Evolutionary conservation across 2,329 filamentous ascomycete genomes (phyloP), one percentile per base, ranked within the genome.

Genomic region (Alternaria arborescens): DNA sequence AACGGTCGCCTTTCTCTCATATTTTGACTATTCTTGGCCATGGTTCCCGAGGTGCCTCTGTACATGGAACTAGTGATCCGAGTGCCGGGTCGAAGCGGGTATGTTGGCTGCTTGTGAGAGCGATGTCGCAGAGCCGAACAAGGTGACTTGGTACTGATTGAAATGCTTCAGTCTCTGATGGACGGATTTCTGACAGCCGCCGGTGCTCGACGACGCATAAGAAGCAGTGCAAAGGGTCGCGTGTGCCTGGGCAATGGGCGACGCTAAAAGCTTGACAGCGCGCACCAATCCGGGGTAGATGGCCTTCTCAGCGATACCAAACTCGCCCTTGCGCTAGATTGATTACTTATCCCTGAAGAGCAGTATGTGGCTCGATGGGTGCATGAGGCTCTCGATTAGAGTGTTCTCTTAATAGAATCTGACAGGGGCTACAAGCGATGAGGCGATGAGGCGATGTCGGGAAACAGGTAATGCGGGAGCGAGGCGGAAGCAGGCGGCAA

Each of bases 321-420:
- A 14, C 14, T 36, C 14, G 14, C 11, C 32, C 32, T 36, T 60
- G 59, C 56, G 60, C 53, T 50, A 40, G 55, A 44, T 20, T 57
- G 40, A 60, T 57, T 58, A 53, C 51, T 36, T 48, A 63, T 58
- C 61, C 69, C 61, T 43, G 68, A 55, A 61, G 61, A 11, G 42
- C 36, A 28, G 56, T 41, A 38, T 26, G 51, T 36, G 55, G 57
- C 55, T 57, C 43, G 40, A 60, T 54, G 43, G 50, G 61, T 56
- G 60, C 62, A 64, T 56, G 58, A 53, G 62, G 58, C 60, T 50
- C 41, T 51, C 43, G 30, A 22, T 22, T 32, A 43, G 40, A 43
- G 51, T 54, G 16, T 36, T 52, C 55, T 55, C 54, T 59, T 58
- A 46, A 38, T 24, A 36, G 30, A 54, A 26, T 55, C 44, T 60